A percentile compares a stretch with the other conserved stretches of the same genome.
These are phyloP conservation scores for Panicum miliaceum DNA, from an alignment of 176 grass and related monocot species.

Conservation along the genomic window DNA sequence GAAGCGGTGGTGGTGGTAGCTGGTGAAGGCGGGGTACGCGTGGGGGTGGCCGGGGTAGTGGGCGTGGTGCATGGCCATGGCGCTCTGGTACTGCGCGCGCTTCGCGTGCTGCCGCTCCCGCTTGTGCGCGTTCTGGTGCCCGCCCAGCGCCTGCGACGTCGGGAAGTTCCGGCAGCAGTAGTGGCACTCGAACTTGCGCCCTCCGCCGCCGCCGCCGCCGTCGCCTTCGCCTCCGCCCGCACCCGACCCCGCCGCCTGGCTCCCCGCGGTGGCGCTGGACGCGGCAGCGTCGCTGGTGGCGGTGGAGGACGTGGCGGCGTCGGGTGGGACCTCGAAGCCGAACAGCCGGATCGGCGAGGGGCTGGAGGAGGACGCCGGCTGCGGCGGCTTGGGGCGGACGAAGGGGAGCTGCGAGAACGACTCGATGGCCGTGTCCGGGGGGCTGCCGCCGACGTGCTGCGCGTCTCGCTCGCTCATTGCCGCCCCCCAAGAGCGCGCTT, in stretches of 20 bases:
- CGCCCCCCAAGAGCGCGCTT: background rate
- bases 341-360: constrained; percentile 74
- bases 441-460: constrained; percentile 35
- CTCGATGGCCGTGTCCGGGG: constrained; percentile 54
- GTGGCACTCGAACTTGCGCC: constrained; percentile 86
- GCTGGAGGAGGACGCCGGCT: constrained; percentile 19
- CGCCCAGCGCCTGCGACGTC: constrained; percentile 84
- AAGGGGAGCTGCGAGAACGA: constrained; percentile 90
- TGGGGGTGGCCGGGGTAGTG: constrained; percentile 47
- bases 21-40: constrained; percentile 60
- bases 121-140: constrained; percentile 94
- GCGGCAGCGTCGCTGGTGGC: constrained; percentile 26
- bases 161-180: constrained; percentile 92
- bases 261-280: background rate
- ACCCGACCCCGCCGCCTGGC: background rate
- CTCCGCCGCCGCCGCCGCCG: constrained; percentile 51
- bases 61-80: constrained; percentile 65
- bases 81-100: constrained; percentile 84
- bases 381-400: constrained; percentile 47
- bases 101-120: constrained; percentile 81
- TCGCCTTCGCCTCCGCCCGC: background rate
- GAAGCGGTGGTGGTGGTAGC: constrained; percentile 54
- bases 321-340: constrained; percentile 72
- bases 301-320: constrained; percentile 40
- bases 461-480: constrained; percentile 78